Conservation (phyloP, 2,329 filamentous ascomycete species). For the Alternaria dauci region DNA sequence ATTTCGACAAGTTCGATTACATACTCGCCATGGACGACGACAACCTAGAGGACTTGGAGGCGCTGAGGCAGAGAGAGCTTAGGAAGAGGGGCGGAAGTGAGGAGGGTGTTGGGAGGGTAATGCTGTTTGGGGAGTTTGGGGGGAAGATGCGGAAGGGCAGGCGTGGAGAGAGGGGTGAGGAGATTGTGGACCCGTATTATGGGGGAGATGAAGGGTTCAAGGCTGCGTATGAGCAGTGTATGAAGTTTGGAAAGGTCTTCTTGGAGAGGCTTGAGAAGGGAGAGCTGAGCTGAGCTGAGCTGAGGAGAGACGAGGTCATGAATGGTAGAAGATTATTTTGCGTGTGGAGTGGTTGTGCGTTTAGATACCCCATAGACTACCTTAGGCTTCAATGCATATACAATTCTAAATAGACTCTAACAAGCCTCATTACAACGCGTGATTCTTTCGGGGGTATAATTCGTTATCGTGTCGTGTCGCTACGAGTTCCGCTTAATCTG, state of each 20-base stretch:
- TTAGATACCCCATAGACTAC: conserved; percentile 35
- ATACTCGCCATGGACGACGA: conserved; percentile 92
- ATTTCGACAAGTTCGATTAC: conserved; percentile 90
- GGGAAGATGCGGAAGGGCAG: conserved; percentile 51
- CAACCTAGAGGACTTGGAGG: conserved; percentile 76
- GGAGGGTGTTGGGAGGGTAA: conserved; percentile 63
- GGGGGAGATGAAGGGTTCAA: conserved; percentile 48
- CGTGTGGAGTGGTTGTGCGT: not conserved
- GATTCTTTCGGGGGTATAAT: conserved; percentile 8
- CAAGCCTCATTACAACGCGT: not conserved
- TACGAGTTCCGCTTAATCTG: conserved; percentile 29
- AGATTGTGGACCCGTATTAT: conserved; percentile 83
- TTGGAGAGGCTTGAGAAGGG: conserved; percentile 65
- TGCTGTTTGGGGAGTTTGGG: conserved; percentile 87
- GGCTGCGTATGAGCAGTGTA: conserved; percentile 81
- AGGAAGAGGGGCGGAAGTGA: conserved; percentile 46
- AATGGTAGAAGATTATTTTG: not conserved
- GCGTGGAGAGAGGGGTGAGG: conserved; percentile 11
- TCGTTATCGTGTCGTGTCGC: not conserved
- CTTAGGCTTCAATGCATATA: conserved; percentile 9
- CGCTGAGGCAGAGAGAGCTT: conserved; percentile 64
- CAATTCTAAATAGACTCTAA: not conserved
- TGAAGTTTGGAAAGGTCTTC: conserved; percentile 79
- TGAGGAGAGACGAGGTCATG: conserved; percentile 11
- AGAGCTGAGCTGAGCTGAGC: conserved; percentile 40